These are phyloP conservation scores for Manihot esculenta DNA, from an alignment of 441 rosid genomes.

Conservation along the genomic window DNA sequence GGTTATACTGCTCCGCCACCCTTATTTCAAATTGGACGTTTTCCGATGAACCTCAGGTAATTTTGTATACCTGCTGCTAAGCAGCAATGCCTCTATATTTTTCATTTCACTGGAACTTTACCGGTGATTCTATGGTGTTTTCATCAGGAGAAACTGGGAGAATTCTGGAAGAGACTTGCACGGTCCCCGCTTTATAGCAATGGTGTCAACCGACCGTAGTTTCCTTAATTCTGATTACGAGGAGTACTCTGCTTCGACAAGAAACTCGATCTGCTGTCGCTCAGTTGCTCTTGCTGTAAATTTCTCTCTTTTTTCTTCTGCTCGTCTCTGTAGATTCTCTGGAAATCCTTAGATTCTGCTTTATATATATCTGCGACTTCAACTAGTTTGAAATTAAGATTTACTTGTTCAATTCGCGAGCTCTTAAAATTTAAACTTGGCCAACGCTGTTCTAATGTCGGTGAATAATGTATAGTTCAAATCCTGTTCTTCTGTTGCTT, in stretches of 20 bases:
- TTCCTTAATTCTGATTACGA: constrained; percentile 42
- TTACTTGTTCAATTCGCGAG: too few species aligned
- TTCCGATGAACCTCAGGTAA: constrained; percentile 80
- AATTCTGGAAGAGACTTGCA: constrained; percentile 53
- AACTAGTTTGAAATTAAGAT: too few species aligned
- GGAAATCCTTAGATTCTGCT: neutral
- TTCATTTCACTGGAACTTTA: neutral
- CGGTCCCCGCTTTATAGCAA: constrained; percentile 57
- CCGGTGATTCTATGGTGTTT: constrained; percentile 8
- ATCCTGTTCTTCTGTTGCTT: neutral
- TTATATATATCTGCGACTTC: neutral
- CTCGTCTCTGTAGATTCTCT: too few species aligned
- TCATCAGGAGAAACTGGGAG: constrained; percentile 73
- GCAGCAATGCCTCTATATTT: neutral
- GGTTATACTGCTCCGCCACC: constrained; percentile 90
- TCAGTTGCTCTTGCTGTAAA: constrained; percentile 58
- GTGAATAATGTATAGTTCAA: neutral
- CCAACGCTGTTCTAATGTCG: neutral
- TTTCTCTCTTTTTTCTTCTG: constrained; percentile 19
- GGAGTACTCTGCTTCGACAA: constrained; percentile 52
- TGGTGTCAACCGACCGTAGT: constrained; percentile 66
- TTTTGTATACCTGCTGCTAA: neutral
- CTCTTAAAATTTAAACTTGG: too few species aligned
- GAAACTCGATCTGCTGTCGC: constrained; percentile 64
- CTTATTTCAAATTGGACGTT: constrained; percentile 62